A percentile compares a stretch with the other conserved stretches of the same genome.
phyloP scores from a whole-genome alignment of 495 filamentous ascomycete genomes.

The Talaromyces liani region DNA sequence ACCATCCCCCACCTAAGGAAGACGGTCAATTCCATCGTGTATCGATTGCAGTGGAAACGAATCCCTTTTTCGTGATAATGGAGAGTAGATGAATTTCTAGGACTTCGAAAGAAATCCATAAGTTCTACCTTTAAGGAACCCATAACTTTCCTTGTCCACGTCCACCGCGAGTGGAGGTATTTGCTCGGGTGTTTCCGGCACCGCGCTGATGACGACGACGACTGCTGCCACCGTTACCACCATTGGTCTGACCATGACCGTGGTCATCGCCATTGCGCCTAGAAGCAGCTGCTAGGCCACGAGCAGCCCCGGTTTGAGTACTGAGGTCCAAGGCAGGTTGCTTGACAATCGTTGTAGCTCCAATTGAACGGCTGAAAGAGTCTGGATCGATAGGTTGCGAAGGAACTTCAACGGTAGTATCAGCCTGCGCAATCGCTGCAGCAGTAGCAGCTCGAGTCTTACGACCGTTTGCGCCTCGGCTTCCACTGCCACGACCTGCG shows the following conservation, averaged over 20 bases:
- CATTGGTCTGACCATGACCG: slow-evolving; percentile 22
- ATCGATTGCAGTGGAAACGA: not conserved
- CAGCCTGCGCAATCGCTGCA: slow-evolving; percentile 17
- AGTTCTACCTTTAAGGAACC: slow-evolving; percentile 39
- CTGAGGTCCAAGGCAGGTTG: slow-evolving; percentile 29
- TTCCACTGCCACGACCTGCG: slow-evolving; percentile 29
- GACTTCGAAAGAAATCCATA: slow-evolving; percentile 13
- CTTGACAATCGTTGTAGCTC: slow-evolving; percentile 19
- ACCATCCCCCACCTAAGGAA: not conserved
- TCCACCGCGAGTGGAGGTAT: slow-evolving; percentile 19
- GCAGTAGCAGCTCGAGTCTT: slow-evolving; percentile 22
- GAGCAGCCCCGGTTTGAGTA: slow-evolving; percentile 29
- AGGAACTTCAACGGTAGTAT: slow-evolving; percentile 32
- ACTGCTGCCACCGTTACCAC: slow-evolving; percentile 24
- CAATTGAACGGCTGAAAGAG: slow-evolving; percentile 43
- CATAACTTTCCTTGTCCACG: slow-evolving; percentile 46
- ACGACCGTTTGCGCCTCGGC: slow-evolving; percentile 25
- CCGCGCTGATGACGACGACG: slow-evolving; percentile 22
- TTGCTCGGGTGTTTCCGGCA: slow-evolving; percentile 11
- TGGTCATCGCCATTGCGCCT: slow-evolving; percentile 26
- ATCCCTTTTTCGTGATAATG: not conserved
- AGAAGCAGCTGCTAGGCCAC: slow-evolving; percentile 30
- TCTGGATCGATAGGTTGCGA: slow-evolving; percentile 49
- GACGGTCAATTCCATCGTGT: not conserved
- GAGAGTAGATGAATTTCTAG: not conserved